These are phyloP conservation scores for Globisporangium mamillatum DNA, from an alignment of 352 stramenopile species.

Conservation along the genomic window DNA sequence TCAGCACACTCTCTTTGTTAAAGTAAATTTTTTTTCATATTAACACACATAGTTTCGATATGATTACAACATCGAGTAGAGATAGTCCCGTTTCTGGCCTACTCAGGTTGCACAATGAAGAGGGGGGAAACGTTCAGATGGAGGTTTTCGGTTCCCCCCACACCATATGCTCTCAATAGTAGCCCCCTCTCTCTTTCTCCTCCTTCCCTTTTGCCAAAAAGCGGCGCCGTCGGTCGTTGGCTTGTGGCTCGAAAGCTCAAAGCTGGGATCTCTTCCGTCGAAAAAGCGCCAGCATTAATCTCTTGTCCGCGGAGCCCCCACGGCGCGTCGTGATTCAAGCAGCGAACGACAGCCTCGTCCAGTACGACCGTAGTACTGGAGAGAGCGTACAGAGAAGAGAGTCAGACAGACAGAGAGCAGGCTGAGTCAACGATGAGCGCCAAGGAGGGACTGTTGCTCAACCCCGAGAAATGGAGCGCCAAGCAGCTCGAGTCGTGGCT, in stretches of 20 bases:
- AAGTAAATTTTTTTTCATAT: neutral
- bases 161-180: neutral
- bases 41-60: neutral
- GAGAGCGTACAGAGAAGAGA: neutral
- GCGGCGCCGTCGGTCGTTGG: neutral
- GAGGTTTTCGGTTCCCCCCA: neutral
- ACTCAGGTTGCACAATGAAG: neutral
- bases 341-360: neutral
- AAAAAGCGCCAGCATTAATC: slow-evolving; percentile 1
- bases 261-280: neutral
- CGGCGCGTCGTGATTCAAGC: neutral
- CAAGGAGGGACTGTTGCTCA: slow-evolving; percentile 81
- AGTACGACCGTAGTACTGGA: neutral
- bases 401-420: neutral
- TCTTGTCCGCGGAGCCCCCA: neutral
- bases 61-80: neutral
- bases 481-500: slow-evolving; percentile 82
- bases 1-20: neutral
- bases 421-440: slow-evolving; percentile 74
- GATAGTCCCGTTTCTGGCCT: neutral
- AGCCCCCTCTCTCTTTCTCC: neutral
- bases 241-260: neutral
- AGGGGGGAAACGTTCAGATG: neutral
- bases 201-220: neutral
- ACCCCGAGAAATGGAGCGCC: slow-evolving; percentile 77